Percentiles rank a stretch among this genome's conserved stretches.
These are phyloP conservation scores for Uromyces viciae-fabae DNA, from an alignment of 1,284 basidiomycete species.

Conservation along the genomic window DNA sequence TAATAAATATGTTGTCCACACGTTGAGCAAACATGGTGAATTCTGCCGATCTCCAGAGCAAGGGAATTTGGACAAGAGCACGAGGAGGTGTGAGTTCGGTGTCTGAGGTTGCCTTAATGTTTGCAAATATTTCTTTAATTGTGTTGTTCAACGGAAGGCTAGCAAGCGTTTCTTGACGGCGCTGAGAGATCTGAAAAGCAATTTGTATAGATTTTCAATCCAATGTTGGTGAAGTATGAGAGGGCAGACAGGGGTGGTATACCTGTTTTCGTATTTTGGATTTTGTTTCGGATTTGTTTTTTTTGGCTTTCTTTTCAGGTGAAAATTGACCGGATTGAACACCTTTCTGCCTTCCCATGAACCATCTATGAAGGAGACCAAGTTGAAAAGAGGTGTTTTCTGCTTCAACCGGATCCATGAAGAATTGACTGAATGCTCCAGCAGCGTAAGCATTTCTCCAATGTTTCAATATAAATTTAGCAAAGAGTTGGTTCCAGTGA, in stretches of 20 bases:
- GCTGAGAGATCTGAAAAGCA: neutral
- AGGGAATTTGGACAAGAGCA: neutral
- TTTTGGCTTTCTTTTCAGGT: neutral
- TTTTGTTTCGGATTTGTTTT: neutral
- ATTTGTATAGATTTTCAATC: neutral
- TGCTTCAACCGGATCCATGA: neutral
- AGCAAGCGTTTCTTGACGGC: neutral
- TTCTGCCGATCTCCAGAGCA: constrained; percentile 1
- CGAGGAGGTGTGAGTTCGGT: neutral
- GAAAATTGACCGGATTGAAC: neutral
- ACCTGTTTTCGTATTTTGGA: neutral
- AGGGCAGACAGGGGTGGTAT: neutral
- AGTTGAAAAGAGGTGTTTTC: neutral
- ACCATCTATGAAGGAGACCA: neutral
- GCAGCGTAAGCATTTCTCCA: neutral
- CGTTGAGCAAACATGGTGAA: neutral
- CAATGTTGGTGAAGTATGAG: neutral
- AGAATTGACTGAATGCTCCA: constrained; percentile 2
- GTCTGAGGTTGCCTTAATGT: neutral
- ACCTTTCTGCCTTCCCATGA: neutral
- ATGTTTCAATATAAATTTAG: neutral
- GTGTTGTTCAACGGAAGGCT: neutral
- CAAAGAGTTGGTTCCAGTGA: neutral
- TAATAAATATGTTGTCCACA: neutral
- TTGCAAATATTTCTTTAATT: neutral